These are phyloP conservation scores for Alternaria sp. DNA, from an alignment of 2,329 filamentous ascomycete species.

Conservation along the genomic window DNA sequence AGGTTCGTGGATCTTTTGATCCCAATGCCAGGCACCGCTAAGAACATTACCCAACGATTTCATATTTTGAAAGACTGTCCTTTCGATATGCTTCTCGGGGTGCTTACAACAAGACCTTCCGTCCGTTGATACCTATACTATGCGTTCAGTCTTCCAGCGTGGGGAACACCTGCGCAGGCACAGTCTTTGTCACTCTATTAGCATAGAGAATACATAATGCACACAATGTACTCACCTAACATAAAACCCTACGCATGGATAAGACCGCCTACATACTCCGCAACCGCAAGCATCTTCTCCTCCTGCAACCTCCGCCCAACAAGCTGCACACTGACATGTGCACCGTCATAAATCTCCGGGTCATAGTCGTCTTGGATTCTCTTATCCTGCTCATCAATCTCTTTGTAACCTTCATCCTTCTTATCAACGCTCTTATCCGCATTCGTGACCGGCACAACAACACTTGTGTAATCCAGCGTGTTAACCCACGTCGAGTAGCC, in stretches of 20 bases:
- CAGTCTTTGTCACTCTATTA: not conserved
- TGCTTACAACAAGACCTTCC: not conserved
- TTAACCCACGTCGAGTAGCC: conserved; percentile 46
- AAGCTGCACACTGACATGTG: conserved; percentile 50
- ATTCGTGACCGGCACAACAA: conserved; percentile 46
- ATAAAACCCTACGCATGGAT: conserved; percentile 23
- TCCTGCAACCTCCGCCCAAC: conserved; percentile 51
- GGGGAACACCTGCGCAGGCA: not conserved
- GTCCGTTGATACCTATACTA: not conserved
- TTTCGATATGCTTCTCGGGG: not conserved
- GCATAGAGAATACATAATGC: not conserved
- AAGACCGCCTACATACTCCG: conserved; percentile 40
- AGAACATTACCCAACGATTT: not conserved
- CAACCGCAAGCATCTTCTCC: conserved; percentile 52
- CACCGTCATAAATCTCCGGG: conserved; percentile 51
- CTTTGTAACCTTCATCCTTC: conserved; percentile 34
- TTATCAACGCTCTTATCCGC: conserved; percentile 43
- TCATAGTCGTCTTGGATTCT: conserved; percentile 45
- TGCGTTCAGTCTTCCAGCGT: not conserved
- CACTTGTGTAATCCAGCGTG: conserved; percentile 44
- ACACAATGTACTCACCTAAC: not conserved
- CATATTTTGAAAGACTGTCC: not conserved
- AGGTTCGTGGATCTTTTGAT: not conserved
- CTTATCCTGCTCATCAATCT: conserved; percentile 40
- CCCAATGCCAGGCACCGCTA: not conserved